Percentiles rank a stretch among this genome's conserved stretches.
Evolutionary conservation across 805 yeast genomes (phyloP).

Genomic region (Zygoascus bituminiphila): DNA sequence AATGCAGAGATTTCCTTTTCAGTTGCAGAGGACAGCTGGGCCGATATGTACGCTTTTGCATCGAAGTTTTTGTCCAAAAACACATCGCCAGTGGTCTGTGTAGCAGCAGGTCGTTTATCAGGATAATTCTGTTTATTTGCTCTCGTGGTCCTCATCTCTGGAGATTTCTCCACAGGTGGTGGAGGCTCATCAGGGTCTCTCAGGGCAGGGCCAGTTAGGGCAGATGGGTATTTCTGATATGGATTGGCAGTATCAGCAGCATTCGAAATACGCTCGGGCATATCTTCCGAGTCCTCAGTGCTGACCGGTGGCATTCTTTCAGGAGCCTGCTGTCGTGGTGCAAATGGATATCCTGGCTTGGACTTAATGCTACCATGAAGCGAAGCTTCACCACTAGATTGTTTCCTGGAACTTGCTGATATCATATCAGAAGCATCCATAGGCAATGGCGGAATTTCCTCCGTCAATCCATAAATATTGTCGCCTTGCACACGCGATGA

Average conservation of each 20-base stretch:
- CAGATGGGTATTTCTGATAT: not conserved
- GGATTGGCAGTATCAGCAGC: not conserved
- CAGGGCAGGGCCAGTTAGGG: not conserved
- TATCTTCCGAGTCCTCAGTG: not conserved
- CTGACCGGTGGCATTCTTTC: not conserved
- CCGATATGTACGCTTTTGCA: conserved; percentile 41
- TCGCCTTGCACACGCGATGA: conserved; percentile 18
- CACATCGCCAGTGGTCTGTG: conserved; percentile 3
- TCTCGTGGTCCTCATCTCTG: not conserved
- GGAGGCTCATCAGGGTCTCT: not conserved
- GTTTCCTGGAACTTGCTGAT: conserved; percentile 10
- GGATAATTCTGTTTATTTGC: not conserved
- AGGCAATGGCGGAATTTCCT: conserved; percentile 73
- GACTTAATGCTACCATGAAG: not conserved
- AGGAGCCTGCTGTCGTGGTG: not conserved
- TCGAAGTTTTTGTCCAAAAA: conserved; percentile 30
- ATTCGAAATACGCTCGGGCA: too few relatives aligned
- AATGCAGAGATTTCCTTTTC: conserved; percentile 68
- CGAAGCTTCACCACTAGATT: not conserved
- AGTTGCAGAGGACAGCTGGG: conserved; percentile 52
- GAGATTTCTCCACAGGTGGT: not conserved
- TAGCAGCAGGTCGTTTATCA: not conserved
- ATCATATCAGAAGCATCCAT: conserved; percentile 60
- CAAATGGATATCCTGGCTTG: not conserved
- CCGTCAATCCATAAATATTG: conserved; percentile 73